Base-by-base conservation (phyloP, 2,329 filamentous ascomycete genomes). In the Hypoxylon rubiginosum region DNA sequence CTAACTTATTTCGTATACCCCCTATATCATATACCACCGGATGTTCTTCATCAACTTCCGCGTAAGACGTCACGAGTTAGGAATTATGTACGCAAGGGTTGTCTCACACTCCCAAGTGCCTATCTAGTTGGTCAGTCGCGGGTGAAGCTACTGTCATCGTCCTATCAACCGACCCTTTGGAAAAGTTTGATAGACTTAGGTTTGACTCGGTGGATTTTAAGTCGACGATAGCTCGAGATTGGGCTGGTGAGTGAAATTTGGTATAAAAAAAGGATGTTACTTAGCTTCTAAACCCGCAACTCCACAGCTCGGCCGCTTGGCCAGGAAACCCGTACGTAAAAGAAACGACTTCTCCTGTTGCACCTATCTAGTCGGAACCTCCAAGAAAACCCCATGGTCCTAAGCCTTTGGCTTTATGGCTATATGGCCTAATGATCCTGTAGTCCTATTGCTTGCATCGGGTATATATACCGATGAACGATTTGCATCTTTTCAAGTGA, bases 241-340 rank as follows among this genome's bases (percentile, higher is more conserved):
- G 30, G 36, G 26, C 32, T 60, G 46, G 51, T 49, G 39, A 24
- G 39, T 48, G 30, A 61, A 54, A 50, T 56, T 34, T 34, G 19
- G 8, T 41, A 61, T 58, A 59, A 4, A 15, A 15, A 36, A 36
- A 36, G 13, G 13, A 34, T 34, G 13, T 36, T 21, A 45, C 53
- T 61, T 46, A 53, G 28, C 56, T 17, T 63, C n/a, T 21, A 34
- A 56, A 56, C 39, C 26, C 19, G 62, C 24, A 58, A 62, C 57
- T 64, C 60, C 60, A 64, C 58, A 24, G 19, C 43, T 58, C 57
- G 60, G 54, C 24, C 28, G 46, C 64, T 65, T 62, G 30, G 58
- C 58, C 30, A 64, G 26, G 49, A 53, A 56, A 19, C 26, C 54
- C 50, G 67, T 69, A 67, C 64, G 64, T 67, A 67, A 69, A 65